Conservation (phyloP, 2,329 filamentous ascomycete genomes). For the Ascochyta clinopodiicola region DNA sequence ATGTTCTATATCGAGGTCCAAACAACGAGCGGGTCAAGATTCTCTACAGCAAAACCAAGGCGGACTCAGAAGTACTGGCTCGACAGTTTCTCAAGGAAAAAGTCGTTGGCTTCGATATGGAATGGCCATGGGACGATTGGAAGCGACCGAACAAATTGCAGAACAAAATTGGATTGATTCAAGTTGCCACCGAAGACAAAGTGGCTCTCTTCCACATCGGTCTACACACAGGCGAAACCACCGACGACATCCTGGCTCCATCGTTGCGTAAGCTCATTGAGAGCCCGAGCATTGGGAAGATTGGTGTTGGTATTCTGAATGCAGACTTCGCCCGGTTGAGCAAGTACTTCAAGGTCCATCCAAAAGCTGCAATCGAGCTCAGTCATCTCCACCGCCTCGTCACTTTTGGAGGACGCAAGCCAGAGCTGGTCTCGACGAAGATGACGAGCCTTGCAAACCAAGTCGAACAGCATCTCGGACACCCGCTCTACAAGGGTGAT, state of each 20-base stretch:
- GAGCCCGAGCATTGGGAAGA: conserved; percentile 71
- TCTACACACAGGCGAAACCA: conserved; percentile 52
- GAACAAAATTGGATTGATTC: conserved; percentile 79
- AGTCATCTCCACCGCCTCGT: conserved; percentile 83
- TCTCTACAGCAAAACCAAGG: conserved; percentile 76
- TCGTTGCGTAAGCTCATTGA: conserved; percentile 76
- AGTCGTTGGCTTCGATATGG: conserved; percentile 86
- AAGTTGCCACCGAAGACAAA: conserved; percentile 77
- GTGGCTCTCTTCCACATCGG: conserved; percentile 85
- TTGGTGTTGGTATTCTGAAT: conserved; percentile 73
- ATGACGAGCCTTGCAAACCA: conserved; percentile 72
- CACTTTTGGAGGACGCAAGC: conserved; percentile 65
- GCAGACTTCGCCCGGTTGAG: conserved; percentile 70
- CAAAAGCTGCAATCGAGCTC: conserved; percentile 76
- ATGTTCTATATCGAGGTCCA: conserved; percentile 69
- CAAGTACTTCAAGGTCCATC: conserved; percentile 69
- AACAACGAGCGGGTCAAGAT: conserved; percentile 66
- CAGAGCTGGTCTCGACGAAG: conserved; percentile 43
- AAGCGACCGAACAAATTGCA: conserved; percentile 59
- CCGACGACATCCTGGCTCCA: conserved; percentile 69
- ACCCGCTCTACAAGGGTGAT: conserved; percentile 81
- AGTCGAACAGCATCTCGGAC: conserved; percentile 71
- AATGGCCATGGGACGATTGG: conserved; percentile 70
- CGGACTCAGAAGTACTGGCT: conserved; percentile 70
- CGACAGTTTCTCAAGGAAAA: conserved; percentile 71